Base-by-base conservation (phyloP, 352 stramenopile genomes). In the Globisporangium mamillatum region DNA sequence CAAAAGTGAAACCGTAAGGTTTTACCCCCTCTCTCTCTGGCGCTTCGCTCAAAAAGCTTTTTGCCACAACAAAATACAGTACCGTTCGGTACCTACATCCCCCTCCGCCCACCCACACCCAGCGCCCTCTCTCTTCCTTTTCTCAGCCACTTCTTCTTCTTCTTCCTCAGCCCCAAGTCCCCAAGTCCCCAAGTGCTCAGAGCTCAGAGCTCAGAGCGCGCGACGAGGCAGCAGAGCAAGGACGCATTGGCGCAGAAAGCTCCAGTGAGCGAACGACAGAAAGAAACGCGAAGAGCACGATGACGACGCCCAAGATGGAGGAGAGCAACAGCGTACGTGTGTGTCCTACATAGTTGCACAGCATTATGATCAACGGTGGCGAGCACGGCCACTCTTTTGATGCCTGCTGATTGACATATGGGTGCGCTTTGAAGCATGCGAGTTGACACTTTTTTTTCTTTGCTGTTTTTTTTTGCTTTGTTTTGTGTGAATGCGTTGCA, bases 271-370 rank as follows among this genome's bases (percentile, higher is more conserved):
- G n/a, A 29, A 18, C 7, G 9, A 16, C n/a, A 52, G 4, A 38
- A 24, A 52, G 29, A 38, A n/a, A 46, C 60, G 24, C 44, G 52
- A 29, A n/a, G 7, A 63, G 36, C 56, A 53, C 24, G 44, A 94
- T 94, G 86, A 75, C 83, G 55, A 89, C 84, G 29, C 81, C 86
- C 25, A 92, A 92, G 65, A 90, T 91, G 74, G 87, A 94, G 75
- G 87, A 94, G 72, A 91, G 79, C 74, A 91, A 78, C 71, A 80
- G 73, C 57, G 79, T 89, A 73, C 64, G 79, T 75, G 54, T 12
- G 5, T 56, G 12, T 22, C 25, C 8, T 22, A 5, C n/a, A 24
- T 29, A 48, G 38, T n/a, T 48, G 38, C 38, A 48, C 4, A 6
- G 29, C 29, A 32, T 32, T 32, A 48, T 4, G 38, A 16, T 14